These are phyloP conservation scores for Hawksworthiomyces lignivorus DNA, from an alignment of 2,329 filamentous ascomycete genomes.

Conservation along the genomic window DNA sequence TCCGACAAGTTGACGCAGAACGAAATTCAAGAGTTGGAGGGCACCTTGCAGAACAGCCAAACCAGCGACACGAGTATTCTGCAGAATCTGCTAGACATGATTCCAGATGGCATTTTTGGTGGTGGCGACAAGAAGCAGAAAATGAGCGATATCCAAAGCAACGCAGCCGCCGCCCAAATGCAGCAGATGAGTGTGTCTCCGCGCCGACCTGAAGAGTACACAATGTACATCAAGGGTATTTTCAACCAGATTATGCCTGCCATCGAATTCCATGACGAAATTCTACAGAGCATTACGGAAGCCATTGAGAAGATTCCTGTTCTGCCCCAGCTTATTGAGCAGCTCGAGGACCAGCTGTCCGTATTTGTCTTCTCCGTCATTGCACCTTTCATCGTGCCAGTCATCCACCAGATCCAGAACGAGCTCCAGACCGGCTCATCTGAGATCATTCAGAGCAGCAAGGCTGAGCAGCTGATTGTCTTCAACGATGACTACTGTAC, in stretches of 20 bases:
- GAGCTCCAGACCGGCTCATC: slow-evolving; percentile 80
- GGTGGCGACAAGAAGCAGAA: slow-evolving; percentile 65
- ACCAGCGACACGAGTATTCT: slow-evolving; percentile 65
- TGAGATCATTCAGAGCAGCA: slow-evolving; percentile 79
- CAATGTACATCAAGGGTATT: slow-evolving; percentile 64
- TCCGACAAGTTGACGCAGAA: slow-evolving; percentile 87
- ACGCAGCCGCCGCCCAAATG: slow-evolving; percentile 68
- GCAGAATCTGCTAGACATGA: slow-evolving; percentile 70
- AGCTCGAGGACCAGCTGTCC: slow-evolving; percentile 79
- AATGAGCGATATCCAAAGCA: slow-evolving; percentile 70
- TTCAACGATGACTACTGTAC: slow-evolving; percentile 70
- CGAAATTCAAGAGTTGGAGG: slow-evolving; percentile 81
- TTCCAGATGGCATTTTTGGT: slow-evolving; percentile 74
- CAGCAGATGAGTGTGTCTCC: slow-evolving; percentile 67
- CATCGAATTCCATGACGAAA: slow-evolving; percentile 82
- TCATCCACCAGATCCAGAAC: slow-evolving; percentile 78
- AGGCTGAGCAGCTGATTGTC: slow-evolving; percentile 77
- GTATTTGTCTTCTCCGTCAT: slow-evolving; percentile 88
- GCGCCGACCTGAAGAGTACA: slow-evolving; percentile 76
- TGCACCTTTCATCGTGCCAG: slow-evolving; percentile 77
- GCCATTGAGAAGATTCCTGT: slow-evolving; percentile 81
- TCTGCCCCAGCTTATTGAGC: slow-evolving; percentile 75
- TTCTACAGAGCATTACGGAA: slow-evolving; percentile 70
- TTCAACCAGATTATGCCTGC: slow-evolving; percentile 79
- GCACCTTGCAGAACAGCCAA: slow-evolving; percentile 61